Base-by-base conservation (phyloP, 306 rosid genomes). In the Rosa persica region DNA sequence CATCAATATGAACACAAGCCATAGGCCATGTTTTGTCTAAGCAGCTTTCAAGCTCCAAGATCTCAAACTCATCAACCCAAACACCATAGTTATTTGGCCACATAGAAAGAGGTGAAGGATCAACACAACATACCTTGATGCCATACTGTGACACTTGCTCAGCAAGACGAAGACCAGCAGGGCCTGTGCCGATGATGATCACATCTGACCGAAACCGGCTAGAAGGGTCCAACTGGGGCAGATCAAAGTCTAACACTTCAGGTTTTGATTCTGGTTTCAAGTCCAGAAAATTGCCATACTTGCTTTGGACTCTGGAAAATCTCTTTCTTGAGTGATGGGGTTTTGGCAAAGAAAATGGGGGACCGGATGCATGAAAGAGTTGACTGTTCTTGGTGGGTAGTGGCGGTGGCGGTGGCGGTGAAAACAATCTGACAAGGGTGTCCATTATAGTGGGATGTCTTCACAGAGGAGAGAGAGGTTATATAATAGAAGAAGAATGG, bases 41-140 rank as follows among this genome's bases (percentile, higher is more conserved):
- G 69, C 98, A 94, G 75, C 81, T 81, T 19, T 88, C 84, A 39
- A 92, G 92, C 8, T 84, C 89, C 78, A 92, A 74, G 27, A 69
- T 73, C 80, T 86, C 88, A 82, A 92, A 88, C 87, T 94, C 97
- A 70, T 94, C 97, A 2, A 83, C 82, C 98, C 97, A 94, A 13
- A 88, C 94, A 58, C 97, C 98, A 19, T 94, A 92, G 76, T 94
- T 94, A 70, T 90, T 94, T n/a, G 97, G 92, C 98, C 98, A 92
- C 64, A 80, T 11, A 66, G 91, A 87, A 40, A 90, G 87, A 3
- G 98, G 98, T 12, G 87, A 78, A 25, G 98, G 97, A 76, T 94
- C 98, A 70, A 92, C 85, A 40, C 92, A 86, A 78, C 98, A 94
- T 49, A 94, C 98, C 92, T 90, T 83, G 52, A 92, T 73, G 42